Evolutionary conservation across 768 basidiomycete species (phyloP).

Genomic region (Xerocomus brunneocitrinus): DNA sequence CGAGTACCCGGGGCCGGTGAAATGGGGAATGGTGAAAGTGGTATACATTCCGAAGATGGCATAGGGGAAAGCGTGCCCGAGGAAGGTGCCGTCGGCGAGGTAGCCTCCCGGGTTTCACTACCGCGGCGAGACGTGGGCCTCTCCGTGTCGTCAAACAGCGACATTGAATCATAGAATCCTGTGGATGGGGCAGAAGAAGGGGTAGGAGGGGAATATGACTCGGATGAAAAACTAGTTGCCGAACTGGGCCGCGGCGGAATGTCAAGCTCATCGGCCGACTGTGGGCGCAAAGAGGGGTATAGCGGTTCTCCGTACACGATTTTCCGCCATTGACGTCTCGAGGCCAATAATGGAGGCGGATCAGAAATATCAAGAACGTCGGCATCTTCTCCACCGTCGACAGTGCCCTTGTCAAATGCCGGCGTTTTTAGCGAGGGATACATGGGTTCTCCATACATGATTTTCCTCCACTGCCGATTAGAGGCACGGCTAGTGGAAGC

Average conservation of each 20-base stretch:
- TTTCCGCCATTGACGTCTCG: constrained; percentile 39
- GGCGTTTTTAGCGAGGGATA: constrained; percentile 41
- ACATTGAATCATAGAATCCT: constrained; percentile 18
- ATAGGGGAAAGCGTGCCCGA: constrained; percentile 26
- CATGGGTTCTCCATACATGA: constrained; percentile 55
- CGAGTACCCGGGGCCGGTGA: constrained; percentile 16
- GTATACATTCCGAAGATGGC: constrained; percentile 28
- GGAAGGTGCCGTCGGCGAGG: constrained; percentile 20
- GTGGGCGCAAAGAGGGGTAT: constrained; percentile 36
- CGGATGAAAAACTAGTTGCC: constrained; percentile 44
- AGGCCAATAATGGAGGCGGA: constrained; percentile 28
- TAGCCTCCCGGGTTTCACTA: constrained; percentile 1
- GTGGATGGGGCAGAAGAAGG: constrained; percentile 40
- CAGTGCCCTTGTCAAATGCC: constrained; percentile 16
- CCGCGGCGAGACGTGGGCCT: constrained; percentile 8
- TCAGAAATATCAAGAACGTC: constrained; percentile 29
- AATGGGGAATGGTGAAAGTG: constrained; percentile 19
- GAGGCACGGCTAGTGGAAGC: constrained; percentile 27
- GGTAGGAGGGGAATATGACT: constrained; percentile 43
- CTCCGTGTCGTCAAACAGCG: constrained; percentile 23
- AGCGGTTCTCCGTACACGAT: constrained; percentile 39
- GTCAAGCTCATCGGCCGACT: constrained; percentile 22
- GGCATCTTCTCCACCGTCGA: constrained; percentile 22
- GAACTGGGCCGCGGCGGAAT: constrained; percentile 23
- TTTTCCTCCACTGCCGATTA: constrained; percentile 48